Evolutionary conservation across 2,329 filamentous ascomycete genomes (phyloP).

Genomic region (Fusarium caatingaense): DNA sequence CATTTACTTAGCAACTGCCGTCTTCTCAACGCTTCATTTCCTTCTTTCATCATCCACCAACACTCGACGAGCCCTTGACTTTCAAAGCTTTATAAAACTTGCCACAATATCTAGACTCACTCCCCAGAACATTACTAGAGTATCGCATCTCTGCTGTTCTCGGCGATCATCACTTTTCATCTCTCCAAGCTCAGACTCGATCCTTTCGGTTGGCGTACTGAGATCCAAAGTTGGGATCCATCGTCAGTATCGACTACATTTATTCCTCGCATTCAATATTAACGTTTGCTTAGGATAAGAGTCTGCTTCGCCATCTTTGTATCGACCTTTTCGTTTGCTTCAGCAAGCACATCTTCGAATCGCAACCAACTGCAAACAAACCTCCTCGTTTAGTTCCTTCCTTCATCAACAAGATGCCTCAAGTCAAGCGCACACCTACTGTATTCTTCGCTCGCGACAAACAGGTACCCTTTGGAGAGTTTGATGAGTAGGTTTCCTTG

Average conservation of each 20-base stretch:
- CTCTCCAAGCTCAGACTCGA: neutral
- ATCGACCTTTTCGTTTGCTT: neutral
- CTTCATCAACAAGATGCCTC: slow-evolving; percentile 27
- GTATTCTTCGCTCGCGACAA: slow-evolving; percentile 43
- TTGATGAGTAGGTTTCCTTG: slow-evolving; percentile 15
- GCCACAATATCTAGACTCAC: neutral
- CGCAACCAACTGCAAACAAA: neutral
- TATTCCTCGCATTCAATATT: neutral
- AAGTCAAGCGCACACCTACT: slow-evolving; percentile 1
- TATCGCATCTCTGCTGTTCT: neutral
- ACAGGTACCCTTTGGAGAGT: slow-evolving; percentile 13
- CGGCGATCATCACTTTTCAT: neutral
- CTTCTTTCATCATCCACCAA: neutral
- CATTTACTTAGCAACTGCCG: neutral
- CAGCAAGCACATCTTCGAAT: neutral
- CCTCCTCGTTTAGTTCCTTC: neutral
- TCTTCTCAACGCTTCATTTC: neutral
- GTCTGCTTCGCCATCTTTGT: neutral
- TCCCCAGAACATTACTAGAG: neutral
- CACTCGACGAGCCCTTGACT: neutral
- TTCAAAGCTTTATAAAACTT: neutral
- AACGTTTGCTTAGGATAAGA: neutral
- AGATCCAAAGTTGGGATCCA: neutral
- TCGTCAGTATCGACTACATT: neutral
- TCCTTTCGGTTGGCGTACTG: neutral